Evolutionary conservation across 169 alveolate genomes (phyloP).

Genomic region (Eimeria acervulina): DNA sequence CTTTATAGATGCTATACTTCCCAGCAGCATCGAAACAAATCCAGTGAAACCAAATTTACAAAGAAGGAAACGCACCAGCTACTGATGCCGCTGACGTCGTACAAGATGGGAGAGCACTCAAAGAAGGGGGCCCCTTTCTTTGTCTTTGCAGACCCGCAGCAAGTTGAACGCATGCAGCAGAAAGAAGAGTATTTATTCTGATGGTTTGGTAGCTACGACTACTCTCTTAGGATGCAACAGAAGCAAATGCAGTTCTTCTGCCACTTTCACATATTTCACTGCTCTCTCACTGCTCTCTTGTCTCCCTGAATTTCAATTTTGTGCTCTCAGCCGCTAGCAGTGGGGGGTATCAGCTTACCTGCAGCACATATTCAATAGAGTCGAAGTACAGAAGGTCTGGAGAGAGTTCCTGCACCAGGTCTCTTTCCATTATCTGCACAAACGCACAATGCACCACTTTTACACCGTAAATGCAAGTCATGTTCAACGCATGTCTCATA

Average conservation of each 20-base stretch:
- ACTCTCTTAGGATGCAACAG: not conserved
- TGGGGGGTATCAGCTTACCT: constrained; percentile 66
- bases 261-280: too few relatives aligned
- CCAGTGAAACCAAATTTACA: not conserved
- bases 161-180: not conserved
- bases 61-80: constrained; percentile 79
- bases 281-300: too few relatives aligned
- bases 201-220: not conserved
- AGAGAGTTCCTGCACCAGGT: constrained; percentile 67
- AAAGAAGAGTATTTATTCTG: too few relatives aligned
- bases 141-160: constrained; percentile 47
- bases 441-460: too few relatives aligned
- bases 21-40: not conserved
- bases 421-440: constrained; percentile 63
- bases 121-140: constrained; percentile 84
- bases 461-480: too few relatives aligned
- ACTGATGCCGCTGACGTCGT: constrained; percentile 84
- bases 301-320: too few relatives aligned
- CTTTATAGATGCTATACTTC: too few relatives aligned
- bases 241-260: not conserved
- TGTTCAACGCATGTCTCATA: too few relatives aligned
- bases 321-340: too few relatives aligned
- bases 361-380: constrained; percentile 62
- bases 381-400: constrained; percentile 70
- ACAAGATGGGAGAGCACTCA: constrained; percentile 84